phyloP scores from a whole-genome alignment of 1,139 yeast species.

The Suhomyces taliae region DNA sequence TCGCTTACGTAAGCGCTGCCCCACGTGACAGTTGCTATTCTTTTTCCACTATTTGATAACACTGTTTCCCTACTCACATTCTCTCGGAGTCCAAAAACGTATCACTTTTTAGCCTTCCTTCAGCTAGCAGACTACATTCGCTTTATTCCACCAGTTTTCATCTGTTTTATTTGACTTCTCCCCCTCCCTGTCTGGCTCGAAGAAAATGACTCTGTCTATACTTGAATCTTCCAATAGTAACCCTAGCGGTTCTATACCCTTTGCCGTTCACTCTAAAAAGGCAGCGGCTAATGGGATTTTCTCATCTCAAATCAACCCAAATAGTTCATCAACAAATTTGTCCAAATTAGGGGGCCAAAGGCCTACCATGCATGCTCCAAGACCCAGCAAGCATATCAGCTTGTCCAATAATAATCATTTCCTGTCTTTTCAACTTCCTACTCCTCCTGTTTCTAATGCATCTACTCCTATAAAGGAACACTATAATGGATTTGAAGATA shows the following conservation, averaged over 20 bases:
- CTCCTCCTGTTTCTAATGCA: slow-evolving; percentile 39
- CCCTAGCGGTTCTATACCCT: neutral
- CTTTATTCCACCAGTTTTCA: neutral
- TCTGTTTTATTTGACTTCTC: too few species aligned
- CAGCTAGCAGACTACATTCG: neutral
- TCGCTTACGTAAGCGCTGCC: neutral
- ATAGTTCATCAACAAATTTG: slow-evolving; percentile 30
- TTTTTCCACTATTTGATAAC: neutral
- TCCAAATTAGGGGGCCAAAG: slow-evolving; percentile 10
- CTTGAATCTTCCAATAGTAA: neutral
- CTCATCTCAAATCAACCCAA: slow-evolving; percentile 20
- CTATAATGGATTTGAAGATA: slow-evolving; percentile 1
- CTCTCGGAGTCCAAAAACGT: neutral
- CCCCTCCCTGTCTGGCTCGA: neutral
- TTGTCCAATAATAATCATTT: slow-evolving; percentile 14
- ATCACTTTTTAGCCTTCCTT: neutral
- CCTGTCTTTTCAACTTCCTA: slow-evolving; percentile 24
- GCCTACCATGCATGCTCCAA: slow-evolving; percentile 17
- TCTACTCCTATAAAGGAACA: slow-evolving; percentile 32
- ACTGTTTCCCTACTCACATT: neutral
- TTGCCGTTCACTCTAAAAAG: neutral
- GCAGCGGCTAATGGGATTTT: neutral
- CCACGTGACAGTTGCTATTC: slow-evolving; percentile 1
- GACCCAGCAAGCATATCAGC: slow-evolving; percentile 19
- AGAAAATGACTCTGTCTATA: neutral